phyloP scores from a whole-genome alignment of 805 yeast genomes.

The Starmerella bombi region DNA sequence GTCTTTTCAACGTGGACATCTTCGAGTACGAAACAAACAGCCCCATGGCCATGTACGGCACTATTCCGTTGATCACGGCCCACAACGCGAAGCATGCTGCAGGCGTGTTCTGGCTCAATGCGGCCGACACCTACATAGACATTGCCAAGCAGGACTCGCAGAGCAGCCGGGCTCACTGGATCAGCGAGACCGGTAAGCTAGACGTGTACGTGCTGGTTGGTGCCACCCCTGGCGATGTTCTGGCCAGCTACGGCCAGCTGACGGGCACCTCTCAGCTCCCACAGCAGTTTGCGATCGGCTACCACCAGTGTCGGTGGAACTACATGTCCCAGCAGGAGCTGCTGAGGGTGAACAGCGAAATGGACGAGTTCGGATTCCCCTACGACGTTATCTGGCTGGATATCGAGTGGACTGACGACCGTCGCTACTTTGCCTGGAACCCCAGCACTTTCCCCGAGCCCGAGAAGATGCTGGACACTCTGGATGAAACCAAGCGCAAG shows the following conservation, averaged over 20 bases:
- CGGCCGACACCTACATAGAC: slow-evolving; percentile 87
- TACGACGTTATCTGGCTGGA: slow-evolving; percentile 92
- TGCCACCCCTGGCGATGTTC: slow-evolving; percentile 41
- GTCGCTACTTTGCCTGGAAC: slow-evolving; percentile 89
- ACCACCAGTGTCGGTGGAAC: slow-evolving; percentile 97
- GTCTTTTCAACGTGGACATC: slow-evolving; percentile 85
- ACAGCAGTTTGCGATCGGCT: slow-evolving; percentile 64
- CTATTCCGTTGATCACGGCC: slow-evolving; percentile 78
- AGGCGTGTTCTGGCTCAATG: slow-evolving; percentile 83
- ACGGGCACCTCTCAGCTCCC: slow-evolving; percentile 71
- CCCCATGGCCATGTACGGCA: slow-evolving; percentile 84
- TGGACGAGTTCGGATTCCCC: slow-evolving; percentile 67
- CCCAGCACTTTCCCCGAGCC: slow-evolving; percentile 62
- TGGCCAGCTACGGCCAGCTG: slow-evolving; percentile 47
- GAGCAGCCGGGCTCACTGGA: slow-evolving; percentile 63
- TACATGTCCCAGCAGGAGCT: slow-evolving; percentile 83
- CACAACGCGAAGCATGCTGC: slow-evolving; percentile 38
- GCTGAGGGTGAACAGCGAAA: slow-evolving; percentile 47
- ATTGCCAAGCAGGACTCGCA: slow-evolving; percentile 31
- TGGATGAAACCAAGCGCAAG: slow-evolving; percentile 64
- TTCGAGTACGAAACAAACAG: slow-evolving; percentile 83
- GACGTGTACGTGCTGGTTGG: slow-evolving; percentile 63
- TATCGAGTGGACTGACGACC: slow-evolving; percentile 75
- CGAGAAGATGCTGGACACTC: slow-evolving; percentile 45
- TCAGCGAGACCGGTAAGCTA: slow-evolving; percentile 75